Conservation (phyloP, 371 early-diverging fungal species). For the Circinella minor region DNA sequence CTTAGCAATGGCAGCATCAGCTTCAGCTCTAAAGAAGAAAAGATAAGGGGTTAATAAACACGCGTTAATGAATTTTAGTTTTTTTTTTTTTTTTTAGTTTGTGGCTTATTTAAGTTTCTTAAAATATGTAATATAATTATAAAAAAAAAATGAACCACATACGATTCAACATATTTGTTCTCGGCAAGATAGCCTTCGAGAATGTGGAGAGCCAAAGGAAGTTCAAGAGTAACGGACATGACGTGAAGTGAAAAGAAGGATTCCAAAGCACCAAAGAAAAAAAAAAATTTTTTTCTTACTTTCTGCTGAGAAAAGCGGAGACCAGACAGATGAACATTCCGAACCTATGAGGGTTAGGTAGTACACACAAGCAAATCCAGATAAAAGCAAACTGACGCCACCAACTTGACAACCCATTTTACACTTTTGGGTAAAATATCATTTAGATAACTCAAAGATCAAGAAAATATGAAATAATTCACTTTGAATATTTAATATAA, state of each 20-base stretch:
- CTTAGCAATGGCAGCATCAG: conserved; percentile 48
- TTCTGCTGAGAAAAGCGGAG: neutral
- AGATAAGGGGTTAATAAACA: neutral
- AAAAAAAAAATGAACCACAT: conserved; percentile 22
- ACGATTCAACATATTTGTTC: conserved; percentile 76
- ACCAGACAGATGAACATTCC: neutral
- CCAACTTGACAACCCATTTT: too few species aligned
- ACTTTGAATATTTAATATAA: too few species aligned
- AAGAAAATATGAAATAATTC: too few species aligned
- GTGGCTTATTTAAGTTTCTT: neutral
- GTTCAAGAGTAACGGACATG: conserved; percentile 68
- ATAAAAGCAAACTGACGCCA: too few species aligned
- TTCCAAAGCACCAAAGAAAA: conserved; percentile 10
- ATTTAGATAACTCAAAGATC: too few species aligned
- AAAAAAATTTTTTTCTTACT: conserved; percentile 13
- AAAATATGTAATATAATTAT: neutral
- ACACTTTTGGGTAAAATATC: too few species aligned
- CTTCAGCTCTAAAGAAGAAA: conserved; percentile 29
- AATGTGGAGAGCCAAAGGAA: conserved; percentile 62
- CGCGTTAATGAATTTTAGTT: neutral
- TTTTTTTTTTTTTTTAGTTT: too few species aligned
- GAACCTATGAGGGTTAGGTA: neutral
- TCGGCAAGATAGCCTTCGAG: conserved; percentile 79
- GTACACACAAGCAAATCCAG: too few species aligned
- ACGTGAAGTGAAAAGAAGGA: conserved; percentile 24